Conservation (phyloP, 78 protist species). For the Isochrysis galbana region DNA sequence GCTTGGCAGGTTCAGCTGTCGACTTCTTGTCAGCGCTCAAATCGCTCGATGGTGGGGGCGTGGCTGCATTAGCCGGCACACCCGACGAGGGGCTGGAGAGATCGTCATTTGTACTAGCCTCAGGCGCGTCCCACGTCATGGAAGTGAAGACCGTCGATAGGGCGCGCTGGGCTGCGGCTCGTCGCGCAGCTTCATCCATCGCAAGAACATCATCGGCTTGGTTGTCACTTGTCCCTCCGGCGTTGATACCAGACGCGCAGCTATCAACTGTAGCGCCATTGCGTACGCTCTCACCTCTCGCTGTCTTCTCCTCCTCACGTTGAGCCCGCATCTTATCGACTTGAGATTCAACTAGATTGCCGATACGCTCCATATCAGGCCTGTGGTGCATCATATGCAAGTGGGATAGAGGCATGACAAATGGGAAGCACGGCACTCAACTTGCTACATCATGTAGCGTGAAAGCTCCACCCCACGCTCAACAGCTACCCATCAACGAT, state of each 20-base stretch:
- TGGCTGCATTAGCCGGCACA: background rate
- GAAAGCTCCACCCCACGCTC: too few species aligned
- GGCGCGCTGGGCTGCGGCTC: background rate
- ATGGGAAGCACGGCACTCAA: too few species aligned
- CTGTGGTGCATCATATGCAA: too few species aligned
- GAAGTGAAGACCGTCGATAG: background rate
- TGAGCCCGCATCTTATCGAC: background rate
- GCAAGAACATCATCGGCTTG: background rate
- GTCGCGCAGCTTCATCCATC: background rate
- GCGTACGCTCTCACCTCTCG: background rate
- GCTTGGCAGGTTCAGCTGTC: too few species aligned
- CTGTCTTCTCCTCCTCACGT: background rate
- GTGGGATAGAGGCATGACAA: too few species aligned
- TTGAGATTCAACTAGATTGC: background rate
- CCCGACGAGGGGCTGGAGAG: background rate
- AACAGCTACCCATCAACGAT: too few species aligned
- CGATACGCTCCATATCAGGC: background rate
- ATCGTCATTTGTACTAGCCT: background rate
- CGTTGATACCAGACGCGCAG: too few species aligned
- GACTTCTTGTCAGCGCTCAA: background rate
- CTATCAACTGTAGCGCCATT: background rate
- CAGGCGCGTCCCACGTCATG: background rate
- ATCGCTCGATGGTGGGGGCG: background rate
- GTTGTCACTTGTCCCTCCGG: too few species aligned
- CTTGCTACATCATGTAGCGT: too few species aligned